Evolutionary conservation across 495 filamentous ascomycete genomes (phyloP).

Genomic region (Lophium mytilinum): DNA sequence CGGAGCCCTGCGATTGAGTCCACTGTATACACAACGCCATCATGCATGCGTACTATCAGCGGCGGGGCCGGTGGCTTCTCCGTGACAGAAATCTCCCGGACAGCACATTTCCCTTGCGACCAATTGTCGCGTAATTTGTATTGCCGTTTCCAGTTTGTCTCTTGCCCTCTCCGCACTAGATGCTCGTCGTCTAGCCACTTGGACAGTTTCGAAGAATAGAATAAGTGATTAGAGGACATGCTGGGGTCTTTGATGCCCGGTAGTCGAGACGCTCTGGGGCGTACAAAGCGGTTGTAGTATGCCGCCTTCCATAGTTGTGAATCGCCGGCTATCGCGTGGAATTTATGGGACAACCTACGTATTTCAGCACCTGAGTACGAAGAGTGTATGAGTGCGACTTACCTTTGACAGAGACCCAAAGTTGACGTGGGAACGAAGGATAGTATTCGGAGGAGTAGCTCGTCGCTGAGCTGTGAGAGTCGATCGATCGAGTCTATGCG

Average conservation of each 20-base stretch:
- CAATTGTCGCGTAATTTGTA: slow-evolving; percentile 91
- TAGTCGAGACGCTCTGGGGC: slow-evolving; percentile 69
- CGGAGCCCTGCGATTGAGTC: slow-evolving; percentile 61
- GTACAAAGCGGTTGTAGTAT: slow-evolving; percentile 85
- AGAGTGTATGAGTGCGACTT: slow-evolving; percentile 13
- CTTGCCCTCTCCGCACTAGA: slow-evolving; percentile 42
- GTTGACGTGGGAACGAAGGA: slow-evolving; percentile 62
- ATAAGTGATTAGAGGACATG: slow-evolving; percentile 36
- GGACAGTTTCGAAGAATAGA: slow-evolving; percentile 63
- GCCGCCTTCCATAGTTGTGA: slow-evolving; percentile 84
- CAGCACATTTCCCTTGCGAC: slow-evolving; percentile 71
- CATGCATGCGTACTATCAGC: slow-evolving; percentile 62
- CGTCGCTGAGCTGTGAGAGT: slow-evolving; percentile 68
- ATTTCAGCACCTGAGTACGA: slow-evolving; percentile 11
- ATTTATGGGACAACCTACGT: slow-evolving; percentile 63
- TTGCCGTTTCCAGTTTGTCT: slow-evolving; percentile 78
- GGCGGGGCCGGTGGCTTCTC: slow-evolving; percentile 44
- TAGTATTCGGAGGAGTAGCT: slow-evolving; percentile 78
- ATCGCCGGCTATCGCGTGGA: slow-evolving; percentile 67
- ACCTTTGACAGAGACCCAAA: slow-evolving; percentile 63
- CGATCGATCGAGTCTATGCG: slow-evolving; percentile 32
- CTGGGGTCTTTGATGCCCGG: slow-evolving; percentile 52
- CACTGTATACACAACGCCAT: slow-evolving; percentile 71
- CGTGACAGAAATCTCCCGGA: slow-evolving; percentile 66
- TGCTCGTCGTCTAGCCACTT: slow-evolving; percentile 76